Base-by-base conservation (phyloP, 1,284 basidiomycete species). In the Cryptococcus neoformans region DNA sequence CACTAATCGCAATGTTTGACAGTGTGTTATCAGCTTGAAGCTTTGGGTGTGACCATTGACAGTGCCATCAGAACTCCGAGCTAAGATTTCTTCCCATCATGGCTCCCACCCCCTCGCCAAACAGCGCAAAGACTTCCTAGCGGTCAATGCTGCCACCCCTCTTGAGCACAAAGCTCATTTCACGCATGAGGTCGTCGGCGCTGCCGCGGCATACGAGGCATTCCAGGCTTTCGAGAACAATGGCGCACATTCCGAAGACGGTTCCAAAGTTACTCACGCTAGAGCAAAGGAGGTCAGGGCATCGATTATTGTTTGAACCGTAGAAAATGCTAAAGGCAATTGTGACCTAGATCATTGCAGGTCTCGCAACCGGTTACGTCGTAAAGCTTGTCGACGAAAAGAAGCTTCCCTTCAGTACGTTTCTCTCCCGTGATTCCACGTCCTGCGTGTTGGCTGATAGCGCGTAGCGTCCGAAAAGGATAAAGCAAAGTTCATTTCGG, bases 131-230 rank as follows among this genome's bases (percentile, higher is more conserved):
- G 70, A 70, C 44, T 69, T 72, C 51, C 63, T 72, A 44, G 59
- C 64, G 17, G 50, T 69, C 51, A 62, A 54, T 9, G 54, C 57
- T 28, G 52, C 58, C 11, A 69, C 68, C 2, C 67, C 68, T 7
- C 58, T 72, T 36, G 70, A 72, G 59, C 57, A 59, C 45, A 72
- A 72, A 53, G 62, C 65, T 1, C 68, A 72, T 49, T 72, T 67
- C 59, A 69, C 70, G 1, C 54, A 62, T 38, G 68, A 69, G 10
- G 59, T 64, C 36, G 68, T 72, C 42, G 70, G 68, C 16, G 68
- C 67, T 8, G 70, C 68, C 2, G 70, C 68, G 0, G 70, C 68
- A 3, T 69, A 64, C 53, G 67, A 72, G 54, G 68, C 68, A 11
- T 65, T 67, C 60, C 63, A 66, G 57, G 65, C 62, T 4, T 72